phyloP scores from a whole-genome alignment of 1,284 basidiomycete species.

The Cryptococcus hybrid region DNA sequence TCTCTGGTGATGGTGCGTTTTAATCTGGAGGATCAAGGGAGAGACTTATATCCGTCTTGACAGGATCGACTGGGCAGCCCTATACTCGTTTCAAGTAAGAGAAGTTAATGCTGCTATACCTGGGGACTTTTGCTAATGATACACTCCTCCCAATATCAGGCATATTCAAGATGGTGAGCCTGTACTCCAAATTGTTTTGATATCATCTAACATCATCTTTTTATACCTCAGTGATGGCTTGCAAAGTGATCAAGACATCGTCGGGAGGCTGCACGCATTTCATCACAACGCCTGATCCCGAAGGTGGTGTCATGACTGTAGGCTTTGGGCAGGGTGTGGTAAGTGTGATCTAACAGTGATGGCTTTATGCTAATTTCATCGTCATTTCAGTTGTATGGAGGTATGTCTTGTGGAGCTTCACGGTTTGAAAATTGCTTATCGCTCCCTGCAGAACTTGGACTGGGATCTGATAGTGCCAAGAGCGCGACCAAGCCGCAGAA shows the following conservation, averaged over 20 bases:
- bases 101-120: neutral
- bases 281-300: conserved; percentile 62
- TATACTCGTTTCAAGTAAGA: conserved; percentile 65
- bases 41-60: neutral
- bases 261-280: conserved; percentile 92
- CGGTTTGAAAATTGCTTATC: neutral
- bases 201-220: neutral
- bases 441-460: conserved; percentile 64
- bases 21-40: neutral
- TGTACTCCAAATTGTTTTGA: conserved; percentile 20
- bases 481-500: conserved; percentile 80
- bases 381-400: conserved; percentile 29
- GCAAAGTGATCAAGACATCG: conserved; percentile 64
- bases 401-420: conserved; percentile 5
- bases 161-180: conserved; percentile 68
- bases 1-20: conserved; percentile 75
- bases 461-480: conserved; percentile 75
- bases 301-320: conserved; percentile 59
- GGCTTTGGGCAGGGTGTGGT: conserved; percentile 55
- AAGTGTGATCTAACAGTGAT: conserved; percentile 16
- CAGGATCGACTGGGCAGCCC: conserved; percentile 74
- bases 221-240: conserved; percentile 56
- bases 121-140: neutral
- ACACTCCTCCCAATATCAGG: conserved; percentile 44
- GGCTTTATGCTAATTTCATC: neutral